Conservation (phyloP, 2,329 filamentous ascomycete species). For the Apiospora saccharicola region DNA sequence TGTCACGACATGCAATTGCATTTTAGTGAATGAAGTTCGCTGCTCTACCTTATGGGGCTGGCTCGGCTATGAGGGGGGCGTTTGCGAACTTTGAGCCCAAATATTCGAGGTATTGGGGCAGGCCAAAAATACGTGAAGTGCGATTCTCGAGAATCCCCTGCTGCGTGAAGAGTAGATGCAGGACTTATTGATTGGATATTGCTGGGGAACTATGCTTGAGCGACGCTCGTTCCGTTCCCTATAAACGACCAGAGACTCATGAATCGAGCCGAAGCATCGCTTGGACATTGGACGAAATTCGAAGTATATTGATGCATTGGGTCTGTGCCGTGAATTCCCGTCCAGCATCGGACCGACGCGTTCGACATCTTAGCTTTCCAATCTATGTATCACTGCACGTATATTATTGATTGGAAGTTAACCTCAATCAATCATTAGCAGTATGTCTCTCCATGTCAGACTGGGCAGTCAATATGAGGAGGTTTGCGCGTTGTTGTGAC, state of each 20-base stretch:
- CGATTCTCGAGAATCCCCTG: background rate
- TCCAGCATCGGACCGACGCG: background rate
- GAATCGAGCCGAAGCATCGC: slow-evolving; percentile 10
- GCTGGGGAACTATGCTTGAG: background rate
- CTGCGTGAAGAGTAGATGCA: background rate
- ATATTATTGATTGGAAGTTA: background rate
- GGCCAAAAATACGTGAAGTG: background rate
- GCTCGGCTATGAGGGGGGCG: background rate
- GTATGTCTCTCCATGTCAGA: background rate
- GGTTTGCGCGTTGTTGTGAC: slow-evolving; percentile 6
- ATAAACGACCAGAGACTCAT: background rate
- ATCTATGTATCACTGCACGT: background rate
- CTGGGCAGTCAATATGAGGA: background rate
- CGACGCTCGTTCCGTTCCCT: background rate
- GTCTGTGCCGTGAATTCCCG: background rate
- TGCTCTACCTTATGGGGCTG: background rate
- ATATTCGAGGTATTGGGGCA: background rate
- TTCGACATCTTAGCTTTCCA: background rate
- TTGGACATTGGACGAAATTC: background rate
- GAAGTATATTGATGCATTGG: slow-evolving; percentile 11
- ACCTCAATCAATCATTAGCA: background rate
- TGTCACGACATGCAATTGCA: background rate
- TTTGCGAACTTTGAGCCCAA: background rate
- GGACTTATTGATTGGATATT: background rate
- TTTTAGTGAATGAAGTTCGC: background rate